Conservation (phyloP, 257 asterid genomes). For the Fraxinus cuspidata region DNA sequence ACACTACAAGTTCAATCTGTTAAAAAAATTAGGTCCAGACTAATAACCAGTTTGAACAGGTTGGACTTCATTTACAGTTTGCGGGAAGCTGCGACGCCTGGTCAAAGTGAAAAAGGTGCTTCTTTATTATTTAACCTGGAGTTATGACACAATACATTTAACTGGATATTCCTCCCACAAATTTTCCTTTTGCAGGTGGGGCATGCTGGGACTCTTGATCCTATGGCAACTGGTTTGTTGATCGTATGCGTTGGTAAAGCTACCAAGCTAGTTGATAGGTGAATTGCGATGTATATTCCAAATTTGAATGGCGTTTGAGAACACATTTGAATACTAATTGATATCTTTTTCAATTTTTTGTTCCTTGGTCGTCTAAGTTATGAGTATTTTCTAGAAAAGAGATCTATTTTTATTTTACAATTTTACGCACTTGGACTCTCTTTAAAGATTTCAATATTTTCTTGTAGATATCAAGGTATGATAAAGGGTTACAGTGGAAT, state of each 20-base stretch:
- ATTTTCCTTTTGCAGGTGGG: constrained; percentile 67
- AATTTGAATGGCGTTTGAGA: neutral
- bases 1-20: neutral
- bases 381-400: neutral
- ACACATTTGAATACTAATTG: neutral
- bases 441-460: constrained; percentile 17
- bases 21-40: constrained; percentile 12
- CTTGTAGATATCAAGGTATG: constrained; percentile 93
- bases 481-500: constrained; percentile 92
- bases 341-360: neutral
- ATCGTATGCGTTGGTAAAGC: constrained; percentile 97
- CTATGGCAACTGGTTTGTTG: constrained; percentile 97
- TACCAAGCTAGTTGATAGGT: constrained; percentile 91
- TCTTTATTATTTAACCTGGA: constrained; percentile 2
- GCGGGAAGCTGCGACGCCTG: constrained; percentile 92
- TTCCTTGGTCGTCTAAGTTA: neutral
- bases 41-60: constrained; percentile 56
- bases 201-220: constrained; percentile 99
- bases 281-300: constrained; percentile 19
- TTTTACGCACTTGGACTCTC: neutral
- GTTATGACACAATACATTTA: neutral
- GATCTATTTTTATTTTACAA: neutral
- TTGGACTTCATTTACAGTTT: constrained; percentile 98
- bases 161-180: constrained; percentile 22
- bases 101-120: constrained; percentile 89